Conservation (phyloP, 208 protist genomes). For the Strigomonas culicis region DNA sequence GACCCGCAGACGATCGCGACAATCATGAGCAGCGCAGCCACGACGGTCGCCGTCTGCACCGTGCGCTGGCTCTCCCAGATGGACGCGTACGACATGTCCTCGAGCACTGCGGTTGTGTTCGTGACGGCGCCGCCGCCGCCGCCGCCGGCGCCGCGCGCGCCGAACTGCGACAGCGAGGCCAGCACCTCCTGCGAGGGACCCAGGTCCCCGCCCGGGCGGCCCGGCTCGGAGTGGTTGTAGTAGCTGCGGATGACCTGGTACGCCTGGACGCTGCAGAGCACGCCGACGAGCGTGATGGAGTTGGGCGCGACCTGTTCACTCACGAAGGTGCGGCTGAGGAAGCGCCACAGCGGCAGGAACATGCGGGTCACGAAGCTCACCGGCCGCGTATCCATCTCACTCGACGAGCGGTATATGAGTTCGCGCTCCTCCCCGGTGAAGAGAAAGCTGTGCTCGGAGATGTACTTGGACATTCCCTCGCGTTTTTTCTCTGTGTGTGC, state of each 20-base stretch:
- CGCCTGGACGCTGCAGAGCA: slow-evolving; percentile 79
- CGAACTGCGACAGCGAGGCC: slow-evolving; percentile 34
- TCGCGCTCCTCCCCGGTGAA: slow-evolving; percentile 74
- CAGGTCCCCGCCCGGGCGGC: not conserved
- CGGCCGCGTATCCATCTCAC: slow-evolving; percentile 65
- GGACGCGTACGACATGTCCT: slow-evolving; percentile 24
- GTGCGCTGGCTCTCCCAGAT: slow-evolving; percentile 46
- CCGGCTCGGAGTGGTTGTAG: slow-evolving; percentile 29
- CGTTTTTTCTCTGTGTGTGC: not conserved
- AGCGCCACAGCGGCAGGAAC: slow-evolving; percentile 56
- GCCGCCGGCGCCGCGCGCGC: slow-evolving; percentile 33
- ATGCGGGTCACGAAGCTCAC: slow-evolving; percentile 75
- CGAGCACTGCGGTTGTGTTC: not conserved
- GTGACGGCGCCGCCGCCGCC: not conserved
- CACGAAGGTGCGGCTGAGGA: slow-evolving; percentile 50
- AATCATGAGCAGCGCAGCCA: slow-evolving; percentile 59
- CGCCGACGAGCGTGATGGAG: slow-evolving; percentile 79
- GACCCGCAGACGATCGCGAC: slow-evolving; percentile 64
- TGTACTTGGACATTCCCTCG: slow-evolving; percentile 33
- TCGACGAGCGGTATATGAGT: slow-evolving; percentile 57
- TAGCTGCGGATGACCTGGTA: slow-evolving; percentile 83
- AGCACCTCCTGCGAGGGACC: not conserved
- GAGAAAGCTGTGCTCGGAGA: slow-evolving; percentile 77
- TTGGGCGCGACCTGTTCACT: slow-evolving; percentile 89
- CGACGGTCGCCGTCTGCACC: slow-evolving; percentile 53